phyloP scores from a whole-genome alignment of 257 asterid genomes.

The Solanum ossicruentum region DNA sequence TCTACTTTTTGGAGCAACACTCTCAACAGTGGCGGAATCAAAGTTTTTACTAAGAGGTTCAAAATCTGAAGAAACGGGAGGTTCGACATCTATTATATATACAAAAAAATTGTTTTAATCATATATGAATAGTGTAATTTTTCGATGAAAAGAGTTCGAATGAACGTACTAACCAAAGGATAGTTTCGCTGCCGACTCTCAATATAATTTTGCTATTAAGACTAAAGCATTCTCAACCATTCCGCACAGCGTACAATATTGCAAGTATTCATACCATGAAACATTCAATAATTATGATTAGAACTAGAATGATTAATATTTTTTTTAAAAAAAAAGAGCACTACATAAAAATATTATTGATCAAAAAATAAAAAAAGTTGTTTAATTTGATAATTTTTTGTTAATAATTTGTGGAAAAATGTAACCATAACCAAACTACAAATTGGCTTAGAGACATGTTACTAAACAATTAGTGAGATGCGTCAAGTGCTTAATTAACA shows the following conservation, averaged over 20 bases:
- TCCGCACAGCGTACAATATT: not conserved
- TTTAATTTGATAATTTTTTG: not conserved
- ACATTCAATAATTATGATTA: not conserved
- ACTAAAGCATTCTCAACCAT: not conserved
- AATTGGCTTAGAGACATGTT: not conserved
- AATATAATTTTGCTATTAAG: not conserved
- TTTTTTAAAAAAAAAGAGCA: not conserved
- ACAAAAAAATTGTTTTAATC: too few relatives aligned
- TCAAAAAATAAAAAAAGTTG: not conserved
- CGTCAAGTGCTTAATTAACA: not conserved
- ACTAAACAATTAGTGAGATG: not conserved
- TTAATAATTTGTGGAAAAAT: not conserved
- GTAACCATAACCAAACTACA: not conserved
- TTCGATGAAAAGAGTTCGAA: too few relatives aligned
- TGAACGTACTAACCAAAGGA: too few relatives aligned
- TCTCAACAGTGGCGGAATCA: too few relatives aligned
- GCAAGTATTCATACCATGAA: not conserved
- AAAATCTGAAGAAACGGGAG: too few relatives aligned
- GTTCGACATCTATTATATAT: too few relatives aligned
- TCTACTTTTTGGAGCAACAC: rapidly evolving
- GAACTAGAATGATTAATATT: not conserved
- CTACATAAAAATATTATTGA: not conserved
- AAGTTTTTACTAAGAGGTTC: too few relatives aligned
- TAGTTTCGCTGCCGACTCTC: too few relatives aligned
- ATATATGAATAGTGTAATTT: too few relatives aligned